phyloP scores from a whole-genome alignment of 257 asterid species.

The Capsicum rhomboideum region DNA sequence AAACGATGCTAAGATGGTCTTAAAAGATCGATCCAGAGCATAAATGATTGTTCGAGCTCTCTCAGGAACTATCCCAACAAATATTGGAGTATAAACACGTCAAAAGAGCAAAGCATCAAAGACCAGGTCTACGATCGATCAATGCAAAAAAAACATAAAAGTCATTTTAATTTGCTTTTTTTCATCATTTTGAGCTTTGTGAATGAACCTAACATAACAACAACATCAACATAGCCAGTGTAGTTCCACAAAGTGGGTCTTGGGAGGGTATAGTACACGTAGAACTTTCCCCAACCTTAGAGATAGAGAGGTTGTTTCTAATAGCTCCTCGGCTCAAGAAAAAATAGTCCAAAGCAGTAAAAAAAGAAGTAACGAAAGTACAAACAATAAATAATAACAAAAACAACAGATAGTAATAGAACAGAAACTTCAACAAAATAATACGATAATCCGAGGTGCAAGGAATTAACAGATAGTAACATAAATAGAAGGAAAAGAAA shows the following conservation, averaged over 20 bases:
- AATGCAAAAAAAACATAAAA: no score
- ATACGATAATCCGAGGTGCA: neutral
- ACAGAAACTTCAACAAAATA: no score
- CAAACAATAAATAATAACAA: no score
- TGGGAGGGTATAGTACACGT: no score
- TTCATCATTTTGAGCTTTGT: neutral
- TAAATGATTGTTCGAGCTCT: conserved; percentile 1
- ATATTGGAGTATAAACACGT: neutral
- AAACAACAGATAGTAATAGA: no score
- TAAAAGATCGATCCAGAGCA: conserved; percentile 17
- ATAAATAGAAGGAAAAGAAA: neutral
- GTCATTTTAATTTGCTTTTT: neutral
- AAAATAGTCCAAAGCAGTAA: no score
- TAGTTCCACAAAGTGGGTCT: neutral
- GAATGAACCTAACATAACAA: neutral
- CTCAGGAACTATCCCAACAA: conserved; percentile 7
- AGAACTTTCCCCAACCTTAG: no score
- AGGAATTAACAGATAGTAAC: neutral
- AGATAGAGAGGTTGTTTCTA: no score
- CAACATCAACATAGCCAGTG: neutral
- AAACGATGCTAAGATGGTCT: conserved; percentile 72
- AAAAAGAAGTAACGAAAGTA: no score
- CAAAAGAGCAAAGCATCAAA: no score
- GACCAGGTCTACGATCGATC: no score
- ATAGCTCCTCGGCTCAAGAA: neutral